phyloP scores from a whole-genome alignment of 345 rosid species.

The Pistacia vera region DNA sequence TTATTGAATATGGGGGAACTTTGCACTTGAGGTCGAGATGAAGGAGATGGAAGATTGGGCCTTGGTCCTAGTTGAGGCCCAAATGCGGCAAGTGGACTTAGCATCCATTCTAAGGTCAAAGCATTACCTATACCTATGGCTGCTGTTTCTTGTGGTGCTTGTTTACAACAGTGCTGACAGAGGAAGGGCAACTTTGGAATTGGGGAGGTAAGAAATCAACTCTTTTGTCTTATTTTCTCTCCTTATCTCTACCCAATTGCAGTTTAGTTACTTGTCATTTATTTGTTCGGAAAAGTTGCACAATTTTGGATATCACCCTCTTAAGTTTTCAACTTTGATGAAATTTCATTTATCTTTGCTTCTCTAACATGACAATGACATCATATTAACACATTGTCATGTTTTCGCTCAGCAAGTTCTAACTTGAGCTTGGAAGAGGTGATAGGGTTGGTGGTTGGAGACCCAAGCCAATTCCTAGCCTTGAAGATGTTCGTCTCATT shows the following conservation, averaged over 20 bases:
- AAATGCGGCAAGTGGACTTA: slow-evolving; percentile 86
- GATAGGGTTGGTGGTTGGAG: slow-evolving; percentile 50
- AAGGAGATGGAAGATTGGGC: slow-evolving; percentile 95
- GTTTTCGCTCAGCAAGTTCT: slow-evolving; percentile 62
- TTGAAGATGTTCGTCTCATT: slow-evolving; percentile 50
- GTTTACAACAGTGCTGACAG: slow-evolving; percentile 76
- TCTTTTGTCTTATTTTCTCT: background rate
- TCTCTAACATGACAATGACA: background rate
- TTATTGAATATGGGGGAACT: slow-evolving; percentile 60
- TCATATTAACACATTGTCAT: slow-evolving; percentile 2
- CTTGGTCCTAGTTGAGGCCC: slow-evolving; percentile 93
- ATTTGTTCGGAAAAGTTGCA: slow-evolving; percentile 1
- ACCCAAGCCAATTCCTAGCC: slow-evolving; percentile 71
- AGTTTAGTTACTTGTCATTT: background rate
- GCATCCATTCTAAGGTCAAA: slow-evolving; percentile 83
- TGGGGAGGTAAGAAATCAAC: slow-evolving; percentile 70
- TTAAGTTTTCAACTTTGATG: too few species aligned
- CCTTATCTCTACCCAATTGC: background rate
- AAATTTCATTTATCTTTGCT: background rate
- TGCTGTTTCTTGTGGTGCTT: slow-evolving; percentile 89
- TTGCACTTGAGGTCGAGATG: slow-evolving; percentile 92
- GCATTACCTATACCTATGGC: slow-evolving; percentile 63
- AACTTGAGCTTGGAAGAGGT: slow-evolving; percentile 95
- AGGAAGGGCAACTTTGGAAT: slow-evolving; percentile 85
- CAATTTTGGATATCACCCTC: background rate